Evolutionary conservation across 768 basidiomycete genomes (phyloP).

Genomic region (Boletus bicolor): DNA sequence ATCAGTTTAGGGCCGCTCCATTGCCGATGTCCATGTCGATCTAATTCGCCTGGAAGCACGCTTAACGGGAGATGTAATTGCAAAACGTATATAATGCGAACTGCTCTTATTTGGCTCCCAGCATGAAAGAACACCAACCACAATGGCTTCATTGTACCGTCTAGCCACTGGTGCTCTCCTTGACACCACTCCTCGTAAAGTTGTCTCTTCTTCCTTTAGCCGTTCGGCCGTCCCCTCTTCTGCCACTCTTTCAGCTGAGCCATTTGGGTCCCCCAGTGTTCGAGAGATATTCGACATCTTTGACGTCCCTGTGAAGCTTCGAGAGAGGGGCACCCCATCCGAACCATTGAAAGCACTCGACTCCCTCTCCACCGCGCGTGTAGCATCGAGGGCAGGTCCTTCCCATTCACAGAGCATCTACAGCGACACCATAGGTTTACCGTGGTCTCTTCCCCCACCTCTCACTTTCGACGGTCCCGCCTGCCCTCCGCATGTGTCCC

Average conservation of each 20-base stretch:
- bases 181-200: conserved; percentile 5
- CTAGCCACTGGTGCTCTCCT: conserved; percentile 6
- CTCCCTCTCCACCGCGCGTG: not conserved
- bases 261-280: conserved; percentile 12
- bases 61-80: not conserved
- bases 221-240: conserved; percentile 14
- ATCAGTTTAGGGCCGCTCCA: conserved; percentile 20
- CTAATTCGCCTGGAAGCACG: not conserved
- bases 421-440: conserved; percentile 11
- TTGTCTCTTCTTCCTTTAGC: conserved; percentile 11
- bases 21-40: conserved; percentile 14
- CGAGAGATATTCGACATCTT: conserved; percentile 49
- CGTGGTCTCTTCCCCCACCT: conserved; percentile 41
- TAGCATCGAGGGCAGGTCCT: conserved; percentile 9
- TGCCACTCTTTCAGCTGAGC: not conserved
- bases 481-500: conserved; percentile 28
- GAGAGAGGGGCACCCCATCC: conserved; percentile 33
- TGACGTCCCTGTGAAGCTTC: conserved; percentile 43
- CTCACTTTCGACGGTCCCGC: conserved; percentile 51
- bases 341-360: conserved; percentile 10
- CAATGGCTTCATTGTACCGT: conserved; percentile 19
- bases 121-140: not conserved
- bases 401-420: conserved; percentile 1
- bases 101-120: not conserved
- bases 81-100: conserved; percentile 18